A percentile compares a stretch with the other conserved stretches of the same genome.
Evolutionary conservation across 768 basidiomycete genomes (phyloP).

Genomic region (Panellus pusillus): DNA sequence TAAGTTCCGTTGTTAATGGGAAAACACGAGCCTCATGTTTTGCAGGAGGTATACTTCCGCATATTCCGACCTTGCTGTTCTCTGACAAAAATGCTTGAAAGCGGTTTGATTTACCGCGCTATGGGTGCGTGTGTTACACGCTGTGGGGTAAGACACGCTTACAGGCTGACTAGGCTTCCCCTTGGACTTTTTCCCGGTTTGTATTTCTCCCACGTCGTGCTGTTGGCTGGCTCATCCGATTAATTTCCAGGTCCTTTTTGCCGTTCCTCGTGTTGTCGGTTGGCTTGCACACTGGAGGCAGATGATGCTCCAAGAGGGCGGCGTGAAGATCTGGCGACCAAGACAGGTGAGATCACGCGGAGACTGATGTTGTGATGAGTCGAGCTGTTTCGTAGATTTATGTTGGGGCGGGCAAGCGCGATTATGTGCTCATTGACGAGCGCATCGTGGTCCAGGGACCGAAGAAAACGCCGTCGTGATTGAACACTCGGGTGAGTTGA

Average conservation of each 20-base stretch:
- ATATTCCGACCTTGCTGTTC: background rate
- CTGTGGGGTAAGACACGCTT: background rate
- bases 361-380: slow-evolving; percentile 5
- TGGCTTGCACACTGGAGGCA: slow-evolving; percentile 95
- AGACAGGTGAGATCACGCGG: slow-evolving; percentile 54
- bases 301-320: slow-evolving; percentile 90
- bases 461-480: slow-evolving; percentile 63
- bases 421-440: slow-evolving; percentile 67
- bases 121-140: slow-evolving; percentile 60
- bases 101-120: slow-evolving; percentile 86
- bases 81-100: slow-evolving; percentile 30
- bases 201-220: slow-evolving; percentile 89
- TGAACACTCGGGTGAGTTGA: slow-evolving; percentile 69
- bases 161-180: slow-evolving; percentile 67
- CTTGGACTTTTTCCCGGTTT: slow-evolving; percentile 90
- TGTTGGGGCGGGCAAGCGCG: slow-evolving; percentile 70
- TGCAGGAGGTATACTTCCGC: slow-evolving; percentile 53
- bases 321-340: slow-evolving; percentile 93
- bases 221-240: slow-evolving; percentile 73
- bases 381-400: slow-evolving; percentile 56
- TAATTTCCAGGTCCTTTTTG: slow-evolving; percentile 52
- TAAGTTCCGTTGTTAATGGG: slow-evolving; percentile 34
- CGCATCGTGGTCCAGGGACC: slow-evolving; percentile 56
- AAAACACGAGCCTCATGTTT: slow-evolving; percentile 18
- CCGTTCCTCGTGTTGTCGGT: slow-evolving; percentile 88